Base-by-base conservation (phyloP, 495 filamentous ascomycete species). In the Penicillium waksmanii region DNA sequence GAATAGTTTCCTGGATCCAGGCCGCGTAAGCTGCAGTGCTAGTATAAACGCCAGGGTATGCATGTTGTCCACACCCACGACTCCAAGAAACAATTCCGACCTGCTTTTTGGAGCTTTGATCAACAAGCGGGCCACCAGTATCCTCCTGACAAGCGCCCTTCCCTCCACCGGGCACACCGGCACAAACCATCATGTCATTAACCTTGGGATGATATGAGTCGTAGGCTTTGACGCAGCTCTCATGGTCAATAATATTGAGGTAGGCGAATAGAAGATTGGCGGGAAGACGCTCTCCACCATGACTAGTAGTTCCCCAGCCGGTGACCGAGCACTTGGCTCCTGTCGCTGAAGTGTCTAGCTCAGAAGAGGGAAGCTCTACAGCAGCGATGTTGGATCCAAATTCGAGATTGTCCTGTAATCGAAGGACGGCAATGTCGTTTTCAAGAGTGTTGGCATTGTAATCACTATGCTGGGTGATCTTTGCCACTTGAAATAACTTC, bases 11-110 rank as follows among this genome's bases (percentile, higher is more conserved):
- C 21, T 21, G 21, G 21, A 21, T 21, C 21, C 21, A 21, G 21
- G 21, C 21, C 21, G 21, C 21, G 21, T 21, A 21, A 21, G 21
- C 21, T 21, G 21, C 21, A 21, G 35, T 38, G 4, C 35, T 35
- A 33, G 54, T 10, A 21, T 53, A 36, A 9, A 36, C 33, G 17
- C 51, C 51, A 40, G 2, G 19, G 18, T 51, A n/a, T 3, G 18
- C 23, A 31, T 8, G 10, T 7, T 33, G 18, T 15, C 18, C 48
- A 31, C 48, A 51, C 10, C 48, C 48, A 51, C 19, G 25, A 15
- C 48, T 21, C 18, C 17, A 51, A 15, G 18, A 51, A 23, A 51
- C 21, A 33, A 51, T n/a, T 51, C 48, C 48, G 12, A 51, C 23
- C 31, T 51, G 48, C 48, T 33, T 51, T n/a, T 15, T 31, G 5